Percentiles rank a stretch among this genome's conserved stretches.
Evolutionary conservation across 148 eudicot genomes (phyloP).

Genomic region (Rheum nobile): DNA sequence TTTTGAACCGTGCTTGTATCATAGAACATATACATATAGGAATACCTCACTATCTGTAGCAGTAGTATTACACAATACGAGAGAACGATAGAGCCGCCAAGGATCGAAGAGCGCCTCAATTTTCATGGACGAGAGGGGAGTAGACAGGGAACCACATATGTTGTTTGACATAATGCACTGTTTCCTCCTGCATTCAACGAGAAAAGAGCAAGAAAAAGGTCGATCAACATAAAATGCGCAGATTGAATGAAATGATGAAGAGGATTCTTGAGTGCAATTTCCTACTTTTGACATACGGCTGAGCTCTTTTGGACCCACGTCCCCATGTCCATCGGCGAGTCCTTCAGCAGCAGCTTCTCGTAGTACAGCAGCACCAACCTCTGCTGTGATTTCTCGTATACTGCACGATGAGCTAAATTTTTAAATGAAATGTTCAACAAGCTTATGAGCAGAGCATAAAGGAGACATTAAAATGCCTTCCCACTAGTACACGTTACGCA

Average conservation of each 20-base stretch:
- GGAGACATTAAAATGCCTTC: too few species aligned
- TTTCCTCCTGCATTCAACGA: constrained; percentile 59
- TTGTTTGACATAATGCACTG: constrained; percentile 43
- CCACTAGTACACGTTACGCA: too few species aligned
- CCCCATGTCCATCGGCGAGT: constrained; percentile 83
- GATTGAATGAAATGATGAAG: neutral
- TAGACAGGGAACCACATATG: constrained; percentile 94
- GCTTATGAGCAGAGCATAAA: neutral
- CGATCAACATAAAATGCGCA: neutral
- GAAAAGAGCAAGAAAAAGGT: neutral
- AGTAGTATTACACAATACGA: neutral
- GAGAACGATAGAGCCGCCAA: neutral
- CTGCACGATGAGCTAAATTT: constrained; percentile 26
- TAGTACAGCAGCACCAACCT: constrained; percentile 83
- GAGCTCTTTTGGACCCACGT: constrained; percentile 71
- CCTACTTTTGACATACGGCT: constrained; percentile 69
- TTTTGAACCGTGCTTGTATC: neutral
- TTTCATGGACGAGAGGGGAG: constrained; percentile 89
- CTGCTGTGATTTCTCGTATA: constrained; percentile 86
- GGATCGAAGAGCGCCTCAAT: constrained; percentile 20
- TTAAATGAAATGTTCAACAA: neutral
- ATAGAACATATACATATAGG: neutral
- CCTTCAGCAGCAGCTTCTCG: constrained; percentile 66
- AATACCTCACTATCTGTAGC: neutral
- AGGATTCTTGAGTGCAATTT: neutral